Evolutionary conservation across 352 stramenopile genomes (phyloP).

Genomic region (Hyphochytrium catenoides): DNA sequence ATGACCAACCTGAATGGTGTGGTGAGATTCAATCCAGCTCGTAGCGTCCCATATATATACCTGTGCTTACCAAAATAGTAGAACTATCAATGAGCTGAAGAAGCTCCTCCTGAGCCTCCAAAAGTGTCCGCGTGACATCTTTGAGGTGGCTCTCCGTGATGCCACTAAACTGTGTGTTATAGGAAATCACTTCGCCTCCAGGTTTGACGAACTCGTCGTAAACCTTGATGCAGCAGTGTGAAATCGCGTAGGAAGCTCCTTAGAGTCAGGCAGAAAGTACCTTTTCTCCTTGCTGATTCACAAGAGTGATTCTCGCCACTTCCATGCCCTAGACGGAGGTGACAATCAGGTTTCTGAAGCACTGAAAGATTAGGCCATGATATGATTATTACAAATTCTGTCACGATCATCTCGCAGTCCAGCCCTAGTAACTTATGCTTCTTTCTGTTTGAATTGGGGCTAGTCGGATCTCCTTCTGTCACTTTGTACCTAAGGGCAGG

Average conservation of each 20-base stretch:
- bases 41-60: too few species aligned
- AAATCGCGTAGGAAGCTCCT: too few species aligned
- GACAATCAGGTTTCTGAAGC: too few species aligned
- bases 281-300: slow-evolving; percentile 22
- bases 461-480: too few species aligned
- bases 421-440: slow-evolving; percentile 32
- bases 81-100: slow-evolving; percentile 8
- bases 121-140: slow-evolving; percentile 24
- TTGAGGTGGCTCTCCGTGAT: slow-evolving; percentile 45
- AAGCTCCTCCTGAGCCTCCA: slow-evolving; percentile 38
- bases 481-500: too few species aligned
- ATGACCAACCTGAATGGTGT: slow-evolving; percentile 57
- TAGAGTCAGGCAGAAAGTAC: too few species aligned
- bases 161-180: slow-evolving; percentile 65
- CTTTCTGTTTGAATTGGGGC: slow-evolving; percentile 2
- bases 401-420: slow-evolving; percentile 72
- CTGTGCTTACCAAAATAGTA: too few species aligned
- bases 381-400: too few species aligned
- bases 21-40: slow-evolving; percentile 30
- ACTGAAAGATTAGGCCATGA: too few species aligned
- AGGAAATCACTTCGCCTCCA: slow-evolving; percentile 57
- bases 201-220: slow-evolving; percentile 61
- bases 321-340: too few species aligned
- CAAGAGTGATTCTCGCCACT: slow-evolving; percentile 47
- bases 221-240: too few species aligned